Evolutionary conservation across 83 land plant species (phyloP).

Genomic region (Thuja plicata): DNA sequence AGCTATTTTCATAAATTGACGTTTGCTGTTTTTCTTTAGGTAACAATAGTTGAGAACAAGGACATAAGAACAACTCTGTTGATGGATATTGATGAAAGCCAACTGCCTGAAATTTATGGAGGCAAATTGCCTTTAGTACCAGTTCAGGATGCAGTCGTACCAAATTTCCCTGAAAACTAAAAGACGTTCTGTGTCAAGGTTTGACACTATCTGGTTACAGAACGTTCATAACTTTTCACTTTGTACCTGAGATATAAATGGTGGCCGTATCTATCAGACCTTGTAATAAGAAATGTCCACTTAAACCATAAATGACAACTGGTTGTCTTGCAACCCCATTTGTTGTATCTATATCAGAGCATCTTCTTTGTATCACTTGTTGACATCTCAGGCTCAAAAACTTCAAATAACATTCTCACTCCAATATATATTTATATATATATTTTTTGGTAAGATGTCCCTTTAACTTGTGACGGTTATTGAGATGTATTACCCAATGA

Average conservation of each 20-base stretch:
- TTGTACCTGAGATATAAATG: background rate
- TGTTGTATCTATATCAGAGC: background rate
- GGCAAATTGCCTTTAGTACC: conserved; percentile 51
- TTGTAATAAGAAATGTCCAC: background rate
- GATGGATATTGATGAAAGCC: conserved; percentile 69
- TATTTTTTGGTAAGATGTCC: background rate
- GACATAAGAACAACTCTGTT: conserved; percentile 49
- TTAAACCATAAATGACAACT: background rate
- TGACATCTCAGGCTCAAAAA: background rate
- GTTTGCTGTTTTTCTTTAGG: conserved; percentile 25
- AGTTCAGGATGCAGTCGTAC: conserved; percentile 15
- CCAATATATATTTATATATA: background rate
- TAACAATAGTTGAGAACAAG: conserved; percentile 69
- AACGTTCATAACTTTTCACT: background rate
- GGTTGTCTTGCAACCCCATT: background rate
- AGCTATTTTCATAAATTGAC: background rate
- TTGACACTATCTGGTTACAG: background rate
- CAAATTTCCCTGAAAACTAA: background rate
- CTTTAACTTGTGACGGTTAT: background rate
- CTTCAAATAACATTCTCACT: background rate
- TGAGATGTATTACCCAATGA: background rate
- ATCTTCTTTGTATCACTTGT: background rate
- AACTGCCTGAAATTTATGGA: conserved; percentile 73
- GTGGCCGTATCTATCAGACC: background rate
- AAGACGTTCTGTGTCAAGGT: background rate